These are phyloP conservation scores for Botrytis sinoallii DNA, from an alignment of 2,329 filamentous ascomycete genomes.

Conservation along the genomic window DNA sequence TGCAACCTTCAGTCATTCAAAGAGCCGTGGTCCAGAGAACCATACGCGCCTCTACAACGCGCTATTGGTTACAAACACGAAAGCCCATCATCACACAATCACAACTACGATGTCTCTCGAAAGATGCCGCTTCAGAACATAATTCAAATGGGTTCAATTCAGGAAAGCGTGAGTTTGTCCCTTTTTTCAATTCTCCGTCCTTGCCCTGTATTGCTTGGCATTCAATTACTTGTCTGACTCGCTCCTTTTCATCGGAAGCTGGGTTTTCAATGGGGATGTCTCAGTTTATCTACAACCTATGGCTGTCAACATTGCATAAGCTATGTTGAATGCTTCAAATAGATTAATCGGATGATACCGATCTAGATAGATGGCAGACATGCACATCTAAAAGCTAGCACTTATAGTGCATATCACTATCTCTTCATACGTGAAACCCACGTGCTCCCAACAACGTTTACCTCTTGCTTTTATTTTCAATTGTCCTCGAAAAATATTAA, in stretches of 20 bases:
- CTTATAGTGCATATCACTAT: not conserved
- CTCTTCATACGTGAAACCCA: not conserved
- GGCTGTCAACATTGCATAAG: not conserved
- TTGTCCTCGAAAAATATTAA: not conserved
- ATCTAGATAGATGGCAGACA: not conserved
- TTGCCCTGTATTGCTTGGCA: conserved; percentile 4
- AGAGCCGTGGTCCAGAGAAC: not conserved
- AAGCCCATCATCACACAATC: conserved; percentile 10
- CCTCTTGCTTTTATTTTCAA: not conserved
- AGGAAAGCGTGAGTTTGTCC: not conserved
- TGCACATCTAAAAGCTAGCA: not conserved
- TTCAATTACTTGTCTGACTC: not conserved
- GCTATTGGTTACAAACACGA: conserved; percentile 16
- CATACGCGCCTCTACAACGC: conserved; percentile 6
- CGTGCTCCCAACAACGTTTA: not conserved
- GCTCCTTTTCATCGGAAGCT: conserved; percentile 1
- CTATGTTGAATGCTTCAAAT: not conserved
- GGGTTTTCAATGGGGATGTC: conserved; percentile 2
- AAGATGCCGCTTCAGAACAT: not conserved
- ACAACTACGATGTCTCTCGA: conserved; percentile 6
- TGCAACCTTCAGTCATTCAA: conserved; percentile 13
- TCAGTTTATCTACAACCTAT: not conserved
- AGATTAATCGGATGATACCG: not conserved
- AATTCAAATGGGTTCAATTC: not conserved
- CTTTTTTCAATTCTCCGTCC: not conserved